Conservation (phyloP, 768 basidiomycete genomes). For the Plicaturopsis crispa region DNA sequence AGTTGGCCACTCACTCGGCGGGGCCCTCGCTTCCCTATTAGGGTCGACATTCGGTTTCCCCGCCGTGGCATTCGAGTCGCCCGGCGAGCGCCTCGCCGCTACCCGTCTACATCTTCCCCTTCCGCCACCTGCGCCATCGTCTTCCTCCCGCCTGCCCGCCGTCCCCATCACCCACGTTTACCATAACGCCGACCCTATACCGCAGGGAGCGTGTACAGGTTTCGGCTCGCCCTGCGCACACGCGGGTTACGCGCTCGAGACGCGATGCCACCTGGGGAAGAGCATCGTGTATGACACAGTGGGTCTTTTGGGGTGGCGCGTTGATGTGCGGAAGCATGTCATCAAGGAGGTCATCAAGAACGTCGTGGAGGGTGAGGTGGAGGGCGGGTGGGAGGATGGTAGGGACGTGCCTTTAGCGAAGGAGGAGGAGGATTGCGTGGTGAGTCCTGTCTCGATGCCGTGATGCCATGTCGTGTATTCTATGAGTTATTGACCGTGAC, state of each 20-base stretch:
- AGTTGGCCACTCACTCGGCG: conserved; percentile 76
- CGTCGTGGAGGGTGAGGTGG: conserved; percentile 4
- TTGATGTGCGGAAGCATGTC: conserved; percentile 65
- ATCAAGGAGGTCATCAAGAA: conserved; percentile 44
- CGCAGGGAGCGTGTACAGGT: conserved; percentile 79
- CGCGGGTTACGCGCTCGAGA: conserved; percentile 82
- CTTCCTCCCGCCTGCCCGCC: conserved; percentile 51
- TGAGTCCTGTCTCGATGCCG: conserved; percentile 16
- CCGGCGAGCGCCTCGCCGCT: conserved; percentile 65
- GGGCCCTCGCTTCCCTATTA: conserved; percentile 75
- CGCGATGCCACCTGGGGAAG: conserved; percentile 83
- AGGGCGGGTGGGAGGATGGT: conserved; percentile 25
- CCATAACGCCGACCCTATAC: conserved; percentile 91
- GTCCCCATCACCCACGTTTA: conserved; percentile 82
- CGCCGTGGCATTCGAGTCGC: conserved; percentile 85
- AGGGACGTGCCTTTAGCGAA: conserved; percentile 49
- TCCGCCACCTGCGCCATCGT: conserved; percentile 43
- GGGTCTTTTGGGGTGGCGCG: conserved; percentile 71
- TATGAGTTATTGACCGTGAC: not conserved
- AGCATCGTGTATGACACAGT: conserved; percentile 84
- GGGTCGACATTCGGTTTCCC: conserved; percentile 88
- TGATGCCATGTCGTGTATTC: too few relatives aligned
- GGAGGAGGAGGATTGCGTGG: conserved; percentile 61
- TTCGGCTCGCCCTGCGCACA: conserved; percentile 58
- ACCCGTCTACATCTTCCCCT: conserved; percentile 78